Percentiles rank a stretch among this genome's conserved stretches.
These are phyloP conservation scores for Kuraishia molischiana DNA, from an alignment of 805 yeast genomes.

Conservation along the genomic window DNA sequence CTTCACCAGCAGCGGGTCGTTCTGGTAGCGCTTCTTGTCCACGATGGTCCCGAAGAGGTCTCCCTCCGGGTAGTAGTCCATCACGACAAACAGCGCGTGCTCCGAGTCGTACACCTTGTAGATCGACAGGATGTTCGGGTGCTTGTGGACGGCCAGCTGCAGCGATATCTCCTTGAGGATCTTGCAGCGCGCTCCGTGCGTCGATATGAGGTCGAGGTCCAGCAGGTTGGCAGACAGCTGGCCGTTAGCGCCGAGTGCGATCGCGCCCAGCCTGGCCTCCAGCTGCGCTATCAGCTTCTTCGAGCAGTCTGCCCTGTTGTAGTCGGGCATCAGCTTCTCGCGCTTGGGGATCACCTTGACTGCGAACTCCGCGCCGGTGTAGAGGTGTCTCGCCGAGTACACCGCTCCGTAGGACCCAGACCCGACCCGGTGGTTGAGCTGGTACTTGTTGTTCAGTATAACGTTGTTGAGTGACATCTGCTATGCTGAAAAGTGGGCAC, in stretches of 20 bases:
- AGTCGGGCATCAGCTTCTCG: slow-evolving; percentile 16
- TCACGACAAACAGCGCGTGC: slow-evolving; percentile 54
- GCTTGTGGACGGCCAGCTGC: slow-evolving; percentile 67
- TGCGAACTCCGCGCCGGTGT: slow-evolving; percentile 46
- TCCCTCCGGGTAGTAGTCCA: slow-evolving; percentile 82
- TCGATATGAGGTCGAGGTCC: slow-evolving; percentile 24
- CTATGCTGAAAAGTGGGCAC: too few species aligned
- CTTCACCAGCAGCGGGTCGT: slow-evolving; percentile 40
- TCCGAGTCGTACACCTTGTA: slow-evolving; percentile 61
- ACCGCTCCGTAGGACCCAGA: slow-evolving; percentile 85
- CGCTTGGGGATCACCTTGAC: slow-evolving; percentile 60
- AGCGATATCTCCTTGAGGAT: slow-evolving; percentile 59
- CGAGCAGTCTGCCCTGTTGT: slow-evolving; percentile 6
- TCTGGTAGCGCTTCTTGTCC: slow-evolving; percentile 52
- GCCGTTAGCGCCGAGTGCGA: slow-evolving; percentile 16
- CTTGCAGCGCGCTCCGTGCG: slow-evolving; percentile 22
- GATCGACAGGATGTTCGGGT: slow-evolving; percentile 70
- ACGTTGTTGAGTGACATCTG: slow-evolving; percentile 13
- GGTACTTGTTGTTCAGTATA: slow-evolving; percentile 24
- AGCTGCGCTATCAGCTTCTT: slow-evolving; percentile 19
- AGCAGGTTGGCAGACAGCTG: slow-evolving; percentile 19
- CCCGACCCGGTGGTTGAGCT: slow-evolving; percentile 48
- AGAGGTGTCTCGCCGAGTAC: slow-evolving; percentile 51
- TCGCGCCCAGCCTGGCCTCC: slow-evolving; percentile 15
- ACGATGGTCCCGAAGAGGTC: slow-evolving; percentile 84